phyloP scores from a whole-genome alignment of 176 grass and related monocot genomes.

The Elymus sibiricus region DNA sequence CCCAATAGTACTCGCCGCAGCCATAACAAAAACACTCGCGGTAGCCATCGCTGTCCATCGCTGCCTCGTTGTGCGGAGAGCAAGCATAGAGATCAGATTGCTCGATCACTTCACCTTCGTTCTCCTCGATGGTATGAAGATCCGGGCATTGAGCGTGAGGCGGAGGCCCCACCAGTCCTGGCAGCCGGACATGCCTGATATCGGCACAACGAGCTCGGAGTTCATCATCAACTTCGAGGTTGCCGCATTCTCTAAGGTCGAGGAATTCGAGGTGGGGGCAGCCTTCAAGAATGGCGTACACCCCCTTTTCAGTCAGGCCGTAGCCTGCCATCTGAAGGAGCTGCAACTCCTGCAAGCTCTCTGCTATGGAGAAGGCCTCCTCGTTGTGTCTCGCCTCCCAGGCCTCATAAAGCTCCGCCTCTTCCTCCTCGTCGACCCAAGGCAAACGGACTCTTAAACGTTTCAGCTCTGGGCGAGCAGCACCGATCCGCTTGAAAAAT shows the following conservation, averaged over 20 bases:
- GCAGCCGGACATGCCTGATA: conserved; percentile 18
- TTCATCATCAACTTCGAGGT: conserved; percentile 20
- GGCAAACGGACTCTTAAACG: conserved; percentile 20
- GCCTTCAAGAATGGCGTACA: conserved; percentile 36
- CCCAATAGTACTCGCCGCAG: too few species aligned
- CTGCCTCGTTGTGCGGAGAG: background rate
- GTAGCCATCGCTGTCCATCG: background rate
- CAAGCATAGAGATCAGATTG: background rate
- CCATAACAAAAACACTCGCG: background rate
- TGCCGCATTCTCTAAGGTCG: conserved; percentile 23
- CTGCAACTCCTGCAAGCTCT: conserved; percentile 22
- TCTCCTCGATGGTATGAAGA: background rate
- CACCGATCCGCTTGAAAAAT: conserved; percentile 12
- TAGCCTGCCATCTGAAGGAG: conserved; percentile 38
- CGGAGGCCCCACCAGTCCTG: background rate
- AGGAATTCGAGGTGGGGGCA: conserved; percentile 39
- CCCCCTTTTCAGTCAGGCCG: conserved; percentile 18
- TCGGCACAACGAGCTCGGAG: conserved; percentile 11
- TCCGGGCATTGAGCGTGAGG: background rate
- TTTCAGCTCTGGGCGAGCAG: conserved; percentile 28
- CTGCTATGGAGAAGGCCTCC: conserved; percentile 43
- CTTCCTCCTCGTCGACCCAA: background rate
- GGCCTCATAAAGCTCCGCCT: background rate
- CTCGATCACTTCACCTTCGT: conserved; percentile 10
- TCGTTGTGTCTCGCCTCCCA: conserved; percentile 14